Conservation (phyloP, 2,329 filamentous ascomycete species). For the Colletotrichum sp. region DNA sequence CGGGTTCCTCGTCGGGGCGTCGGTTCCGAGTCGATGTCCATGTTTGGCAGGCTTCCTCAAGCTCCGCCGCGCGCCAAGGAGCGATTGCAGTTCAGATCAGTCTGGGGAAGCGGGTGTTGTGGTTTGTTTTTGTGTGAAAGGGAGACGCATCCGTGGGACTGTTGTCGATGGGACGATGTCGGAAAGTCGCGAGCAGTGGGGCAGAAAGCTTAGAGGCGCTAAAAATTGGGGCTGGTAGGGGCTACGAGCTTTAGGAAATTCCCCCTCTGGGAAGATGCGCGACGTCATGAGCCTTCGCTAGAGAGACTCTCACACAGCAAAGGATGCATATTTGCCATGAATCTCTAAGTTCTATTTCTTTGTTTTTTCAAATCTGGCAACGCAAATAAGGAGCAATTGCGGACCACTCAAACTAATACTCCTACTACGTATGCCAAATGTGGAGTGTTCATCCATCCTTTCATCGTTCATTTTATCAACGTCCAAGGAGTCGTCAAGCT, state of each 20-base stretch:
- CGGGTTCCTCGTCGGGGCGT: background rate
- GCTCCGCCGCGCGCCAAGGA: background rate
- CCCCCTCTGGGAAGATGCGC: background rate
- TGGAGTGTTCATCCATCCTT: background rate
- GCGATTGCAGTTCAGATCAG: background rate
- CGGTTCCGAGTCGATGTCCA: background rate
- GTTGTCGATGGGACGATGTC: background rate
- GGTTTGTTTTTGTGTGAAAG: background rate
- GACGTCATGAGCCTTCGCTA: background rate
- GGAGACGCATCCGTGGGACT: slow-evolving; percentile 1
- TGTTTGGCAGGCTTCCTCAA: background rate
- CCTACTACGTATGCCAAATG: background rate
- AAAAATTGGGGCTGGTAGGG: background rate
- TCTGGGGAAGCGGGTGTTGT: background rate
- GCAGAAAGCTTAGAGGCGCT: background rate
- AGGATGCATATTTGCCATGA: background rate
- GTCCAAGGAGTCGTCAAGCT: slow-evolving; percentile 29
- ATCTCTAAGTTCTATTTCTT: background rate
- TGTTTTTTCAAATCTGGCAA: no score
- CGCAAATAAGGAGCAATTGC: background rate
- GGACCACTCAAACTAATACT: background rate
- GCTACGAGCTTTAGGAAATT: background rate
- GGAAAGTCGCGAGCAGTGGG: background rate
- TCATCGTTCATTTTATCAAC: slow-evolving; percentile 32
- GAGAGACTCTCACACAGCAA: background rate